Evolutionary conservation across 345 rosid genomes (phyloP), one percentile per base, ranked within the genome.

Genomic region (Euphorbia lathyris): DNA sequence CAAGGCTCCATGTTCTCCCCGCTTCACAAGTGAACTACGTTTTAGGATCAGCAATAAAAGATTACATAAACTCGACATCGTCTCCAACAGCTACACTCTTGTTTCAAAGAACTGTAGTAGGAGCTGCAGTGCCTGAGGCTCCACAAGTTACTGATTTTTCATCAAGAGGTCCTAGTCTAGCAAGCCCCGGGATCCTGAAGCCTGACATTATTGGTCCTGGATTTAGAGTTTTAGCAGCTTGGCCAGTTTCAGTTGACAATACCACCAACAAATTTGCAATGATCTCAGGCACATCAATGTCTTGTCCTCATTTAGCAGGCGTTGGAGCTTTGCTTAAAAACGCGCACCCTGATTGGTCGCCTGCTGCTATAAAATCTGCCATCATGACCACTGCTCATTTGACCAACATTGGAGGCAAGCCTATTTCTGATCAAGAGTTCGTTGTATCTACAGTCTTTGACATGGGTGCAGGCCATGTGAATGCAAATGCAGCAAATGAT

Each of bases 201-300:
- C 79, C 75, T 0, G 75, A 76, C 53, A 38, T 76, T 25, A 6
- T 76, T 26, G 79, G 79, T 19, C 79, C 75, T 20, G 79, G 79
- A 1, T 62, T 65, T 16, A 45, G 22, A 52, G 59, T 65, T 72
- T 43, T 72, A 72, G 76, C 65, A 9, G 76, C 70, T 16, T 72
- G 70, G 76, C 70, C 50, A 22, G 22, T 22, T 60, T 36, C 67
- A 45, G 60, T 70, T n/a, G 64, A 72, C 4, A 30, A 65, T 25
- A 57, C 48, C 9, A 13, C 30, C 32, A 51, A 22, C 20, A 16
- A 4, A 9, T 72, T 72, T 30, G 58, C 45, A 10, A 11, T 72
- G 75, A 56, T 74, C 2, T 83, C 88, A 48, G 92, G 92, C 68
- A 87, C 89, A 59, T 87, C 92, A 9, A 87, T 87, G 92, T 75